Conservation (phyloP, 164 flowering plant genomes). For the Protea cynaroides region DNA sequence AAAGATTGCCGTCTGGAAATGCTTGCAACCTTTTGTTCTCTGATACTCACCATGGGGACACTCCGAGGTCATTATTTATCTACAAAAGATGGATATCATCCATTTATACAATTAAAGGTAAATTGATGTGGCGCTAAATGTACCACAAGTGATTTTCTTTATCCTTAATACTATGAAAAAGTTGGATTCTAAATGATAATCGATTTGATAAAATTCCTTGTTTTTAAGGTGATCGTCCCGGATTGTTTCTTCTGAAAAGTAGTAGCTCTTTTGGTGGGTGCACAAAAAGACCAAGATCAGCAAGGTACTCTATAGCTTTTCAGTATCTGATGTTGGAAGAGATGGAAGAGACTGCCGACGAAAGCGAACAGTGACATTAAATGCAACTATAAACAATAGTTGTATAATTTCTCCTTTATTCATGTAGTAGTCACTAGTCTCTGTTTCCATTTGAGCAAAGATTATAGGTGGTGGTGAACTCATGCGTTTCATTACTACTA, state of each 20-base stretch:
- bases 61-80: constrained; percentile 69
- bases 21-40: constrained; percentile 65
- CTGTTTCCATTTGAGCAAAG: too few species aligned
- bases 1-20: constrained; percentile 19
- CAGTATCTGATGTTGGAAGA: constrained; percentile 62
- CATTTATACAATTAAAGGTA: constrained; percentile 65
- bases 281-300: constrained; percentile 23
- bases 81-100: constrained; percentile 82
- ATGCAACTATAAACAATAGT: too few species aligned
- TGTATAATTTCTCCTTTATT: too few species aligned
- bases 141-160: not conserved
- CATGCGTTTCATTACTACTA: too few species aligned
- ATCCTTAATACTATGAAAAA: not conserved
- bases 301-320: constrained; percentile 72
- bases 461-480: too few species aligned
- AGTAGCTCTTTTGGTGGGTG: constrained; percentile 9
- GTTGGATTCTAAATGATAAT: too few species aligned
- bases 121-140: not conserved
- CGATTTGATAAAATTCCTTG: not conserved
- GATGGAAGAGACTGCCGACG: constrained; percentile 47
- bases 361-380: not conserved
- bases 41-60: constrained; percentile 79
- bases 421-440: too few species aligned
- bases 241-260: constrained; percentile 44
- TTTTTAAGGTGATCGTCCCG: constrained; percentile 46